Conservation (phyloP, 2,329 filamentous ascomycete species). For the Pseudogymnoascus sp. region DNA sequence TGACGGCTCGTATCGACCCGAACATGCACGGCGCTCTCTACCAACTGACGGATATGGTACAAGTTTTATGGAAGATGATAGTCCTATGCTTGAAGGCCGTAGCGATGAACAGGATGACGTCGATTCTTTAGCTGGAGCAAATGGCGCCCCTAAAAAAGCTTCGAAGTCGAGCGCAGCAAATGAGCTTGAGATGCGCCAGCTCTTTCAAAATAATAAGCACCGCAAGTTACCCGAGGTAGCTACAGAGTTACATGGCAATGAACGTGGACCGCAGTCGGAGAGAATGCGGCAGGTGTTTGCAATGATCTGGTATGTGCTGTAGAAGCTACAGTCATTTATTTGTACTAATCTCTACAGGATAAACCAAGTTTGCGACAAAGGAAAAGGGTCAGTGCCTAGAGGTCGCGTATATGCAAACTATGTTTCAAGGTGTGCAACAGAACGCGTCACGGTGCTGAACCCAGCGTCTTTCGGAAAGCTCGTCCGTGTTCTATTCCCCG, state of each 20-base stretch:
- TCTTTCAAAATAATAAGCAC: conserved; percentile 61
- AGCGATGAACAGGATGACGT: conserved; percentile 48
- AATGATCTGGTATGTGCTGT: conserved; percentile 67
- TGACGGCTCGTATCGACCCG: conserved; percentile 32
- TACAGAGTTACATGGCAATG: conserved; percentile 66
- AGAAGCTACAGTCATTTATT: neutral
- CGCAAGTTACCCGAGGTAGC: conserved; percentile 64
- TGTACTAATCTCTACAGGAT: conserved; percentile 44
- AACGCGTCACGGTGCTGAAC: conserved; percentile 89
- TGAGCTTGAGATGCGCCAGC: conserved; percentile 68
- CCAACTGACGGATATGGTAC: conserved; percentile 44
- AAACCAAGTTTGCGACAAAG: conserved; percentile 60
- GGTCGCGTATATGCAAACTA: conserved; percentile 95
- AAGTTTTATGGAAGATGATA: conserved; percentile 50
- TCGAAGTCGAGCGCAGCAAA: conserved; percentile 67
- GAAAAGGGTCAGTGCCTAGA: conserved; percentile 79
- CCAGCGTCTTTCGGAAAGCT: conserved; percentile 97
- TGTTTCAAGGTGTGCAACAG: conserved; percentile 82
- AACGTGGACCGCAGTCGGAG: conserved; percentile 72
- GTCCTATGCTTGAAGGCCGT: conserved; percentile 48
- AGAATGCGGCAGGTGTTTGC: conserved; percentile 78
- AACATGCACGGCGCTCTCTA: conserved; percentile 40
- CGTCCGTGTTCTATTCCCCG: conserved; percentile 90
- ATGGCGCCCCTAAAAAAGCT: conserved; percentile 44
- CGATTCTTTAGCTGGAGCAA: conserved; percentile 40